phyloP scores from a whole-genome alignment of 495 filamentous ascomycete species.

The Aspergillus homomorphus region DNA sequence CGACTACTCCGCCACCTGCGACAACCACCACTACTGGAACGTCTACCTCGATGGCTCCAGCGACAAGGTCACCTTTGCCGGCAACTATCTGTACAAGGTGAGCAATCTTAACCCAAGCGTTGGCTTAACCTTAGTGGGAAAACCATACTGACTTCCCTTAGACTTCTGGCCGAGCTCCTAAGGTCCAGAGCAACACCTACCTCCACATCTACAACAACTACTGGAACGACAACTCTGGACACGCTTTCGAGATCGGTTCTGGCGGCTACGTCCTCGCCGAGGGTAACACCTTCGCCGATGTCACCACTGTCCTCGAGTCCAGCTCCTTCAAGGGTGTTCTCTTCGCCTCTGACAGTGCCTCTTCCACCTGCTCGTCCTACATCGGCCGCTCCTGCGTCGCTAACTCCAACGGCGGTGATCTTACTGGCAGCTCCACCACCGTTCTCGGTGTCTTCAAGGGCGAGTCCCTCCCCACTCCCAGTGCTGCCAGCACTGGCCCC shows the following conservation, averaged over 20 bases:
- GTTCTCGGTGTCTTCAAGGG: background rate
- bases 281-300: conserved; percentile 46
- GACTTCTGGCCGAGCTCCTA: conserved; percentile 41
- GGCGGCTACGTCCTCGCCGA: conserved; percentile 51
- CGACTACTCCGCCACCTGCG: conserved; percentile 39
- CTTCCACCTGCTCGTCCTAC: conserved; percentile 2
- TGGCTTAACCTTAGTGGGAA: conserved; percentile 18
- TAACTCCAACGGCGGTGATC: conserved; percentile 4
- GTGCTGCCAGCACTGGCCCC: conserved; percentile 1
- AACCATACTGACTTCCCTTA: too few relatives aligned
- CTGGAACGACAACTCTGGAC: conserved; percentile 49
- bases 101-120: too few relatives aligned
- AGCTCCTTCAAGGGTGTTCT: conserved; percentile 3
- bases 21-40: conserved; percentile 45
- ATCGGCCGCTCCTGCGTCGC: conserved; percentile 4
- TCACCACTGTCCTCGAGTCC: conserved; percentile 4
- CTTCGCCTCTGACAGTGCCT: conserved; percentile 2
- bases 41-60: conserved; percentile 37
- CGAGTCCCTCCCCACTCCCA: conserved; percentile 1
- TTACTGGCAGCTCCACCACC: conserved; percentile 2
- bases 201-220: conserved; percentile 52
- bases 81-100: conserved; percentile 44
- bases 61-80: conserved; percentile 40
- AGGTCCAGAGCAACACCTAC: conserved; percentile 39
- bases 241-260: conserved; percentile 51